These are phyloP conservation scores for Cytospora piceicola DNA, from an alignment of 2,329 filamentous ascomycete genomes.

Conservation along the genomic window DNA sequence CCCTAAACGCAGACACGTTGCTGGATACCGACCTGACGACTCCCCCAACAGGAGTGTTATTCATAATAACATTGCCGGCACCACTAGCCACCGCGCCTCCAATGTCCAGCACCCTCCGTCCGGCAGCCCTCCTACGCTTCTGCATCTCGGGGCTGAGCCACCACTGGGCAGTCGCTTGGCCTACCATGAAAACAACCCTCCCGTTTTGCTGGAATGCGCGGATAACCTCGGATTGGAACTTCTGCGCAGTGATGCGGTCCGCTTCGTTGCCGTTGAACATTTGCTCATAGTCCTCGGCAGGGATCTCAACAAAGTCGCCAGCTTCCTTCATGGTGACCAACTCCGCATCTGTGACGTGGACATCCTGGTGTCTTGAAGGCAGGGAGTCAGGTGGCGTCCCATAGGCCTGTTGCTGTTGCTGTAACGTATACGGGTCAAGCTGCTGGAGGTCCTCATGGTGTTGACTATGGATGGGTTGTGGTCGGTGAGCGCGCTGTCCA, in stretches of 20 bases:
- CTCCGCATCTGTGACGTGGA: neutral
- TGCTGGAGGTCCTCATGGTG: slow-evolving; percentile 20
- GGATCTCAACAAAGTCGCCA: slow-evolving; percentile 23
- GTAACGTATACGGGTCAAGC: slow-evolving; percentile 14
- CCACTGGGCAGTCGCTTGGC: slow-evolving; percentile 27
- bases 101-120: slow-evolving; percentile 16
- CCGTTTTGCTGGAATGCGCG: slow-evolving; percentile 23
- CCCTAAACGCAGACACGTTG: slow-evolving; percentile 22
- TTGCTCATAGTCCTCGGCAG: slow-evolving; percentile 21
- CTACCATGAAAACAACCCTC: slow-evolving; percentile 26
- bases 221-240: slow-evolving; percentile 23
- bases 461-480: neutral
- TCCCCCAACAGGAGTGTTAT: slow-evolving; percentile 26
- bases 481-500: slow-evolving; percentile 14
- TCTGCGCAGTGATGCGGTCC: slow-evolving; percentile 25
- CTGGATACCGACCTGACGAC: slow-evolving; percentile 23
- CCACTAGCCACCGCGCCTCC: slow-evolving; percentile 23
- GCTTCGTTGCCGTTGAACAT: slow-evolving; percentile 28
- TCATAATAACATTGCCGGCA: slow-evolving; percentile 27
- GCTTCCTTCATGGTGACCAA: neutral
- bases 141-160: slow-evolving; percentile 28
- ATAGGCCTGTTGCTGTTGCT: slow-evolving; percentile 2
- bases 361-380: slow-evolving; percentile 7
- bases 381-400: neutral
- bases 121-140: slow-evolving; percentile 24